A percentile compares a stretch with the other conserved stretches of the same genome.
Conservation (phyloP, 805 yeast genomes). For the Sungouiella blattae region DNA sequence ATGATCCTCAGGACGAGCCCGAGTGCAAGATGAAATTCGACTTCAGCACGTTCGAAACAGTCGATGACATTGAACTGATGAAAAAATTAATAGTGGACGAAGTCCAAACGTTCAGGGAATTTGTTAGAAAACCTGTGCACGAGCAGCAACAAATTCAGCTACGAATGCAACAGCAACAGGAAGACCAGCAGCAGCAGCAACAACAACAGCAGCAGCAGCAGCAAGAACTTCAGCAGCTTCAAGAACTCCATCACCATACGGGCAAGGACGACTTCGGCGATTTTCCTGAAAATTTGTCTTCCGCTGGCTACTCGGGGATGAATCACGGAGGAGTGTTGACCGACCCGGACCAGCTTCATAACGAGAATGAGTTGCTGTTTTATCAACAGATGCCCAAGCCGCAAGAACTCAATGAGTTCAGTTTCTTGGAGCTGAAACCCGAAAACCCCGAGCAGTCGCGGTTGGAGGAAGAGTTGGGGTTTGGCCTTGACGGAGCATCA, state of each 20-base stretch:
- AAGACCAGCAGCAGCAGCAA: constrained; percentile 19
- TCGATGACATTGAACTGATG: constrained; percentile 72
- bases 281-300: constrained; percentile 12
- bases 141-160: constrained; percentile 41
- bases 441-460: constrained; percentile 29
- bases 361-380: constrained; percentile 22
- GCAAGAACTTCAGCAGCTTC: constrained; percentile 13
- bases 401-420: constrained; percentile 40
- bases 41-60: constrained; percentile 75
- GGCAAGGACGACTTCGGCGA: constrained; percentile 2
- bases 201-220: constrained; percentile 14
- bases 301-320: constrained; percentile 8
- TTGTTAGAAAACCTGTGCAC: constrained; percentile 73
- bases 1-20: constrained; percentile 70
- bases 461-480: constrained; percentile 43
- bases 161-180: constrained; percentile 28
- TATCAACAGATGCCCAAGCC: constrained; percentile 41
- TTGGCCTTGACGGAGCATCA: constrained; percentile 39
- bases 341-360: constrained; percentile 18
- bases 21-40: constrained; percentile 78
- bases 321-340: constrained; percentile 22
- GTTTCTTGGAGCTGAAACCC: constrained; percentile 14
- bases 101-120: constrained; percentile 71
- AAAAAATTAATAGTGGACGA: constrained; percentile 76
- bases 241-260: constrained; percentile 6